phyloP scores from a whole-genome alignment of 2,329 filamentous ascomycete species.

The Nemania serpens region DNA sequence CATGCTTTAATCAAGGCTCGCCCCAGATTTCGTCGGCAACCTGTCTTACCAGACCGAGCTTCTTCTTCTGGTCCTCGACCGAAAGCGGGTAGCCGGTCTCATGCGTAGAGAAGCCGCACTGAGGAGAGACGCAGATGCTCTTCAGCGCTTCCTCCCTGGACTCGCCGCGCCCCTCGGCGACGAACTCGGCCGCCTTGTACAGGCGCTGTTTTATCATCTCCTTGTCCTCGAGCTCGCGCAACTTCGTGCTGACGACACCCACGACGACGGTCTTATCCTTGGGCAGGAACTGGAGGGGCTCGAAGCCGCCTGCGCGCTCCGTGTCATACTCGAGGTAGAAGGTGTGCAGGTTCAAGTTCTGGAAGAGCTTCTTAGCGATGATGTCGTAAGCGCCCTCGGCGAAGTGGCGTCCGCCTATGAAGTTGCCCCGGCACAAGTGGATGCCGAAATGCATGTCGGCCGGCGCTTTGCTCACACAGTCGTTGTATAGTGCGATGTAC shows the following conservation, averaged over 20 bases:
- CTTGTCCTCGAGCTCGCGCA: slow-evolving; percentile 65
- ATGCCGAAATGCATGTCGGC: slow-evolving; percentile 76
- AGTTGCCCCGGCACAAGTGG: slow-evolving; percentile 74
- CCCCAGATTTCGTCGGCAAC: slow-evolving; percentile 76
- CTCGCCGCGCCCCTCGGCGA: slow-evolving; percentile 70
- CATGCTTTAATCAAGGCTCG: slow-evolving; percentile 41
- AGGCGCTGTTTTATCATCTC: slow-evolving; percentile 66
- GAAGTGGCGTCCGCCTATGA: slow-evolving; percentile 68
- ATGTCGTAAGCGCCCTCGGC: slow-evolving; percentile 69
- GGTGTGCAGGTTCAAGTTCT: slow-evolving; percentile 65
- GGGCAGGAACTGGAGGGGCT: slow-evolving; percentile 65
- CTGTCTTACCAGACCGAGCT: slow-evolving; percentile 70
- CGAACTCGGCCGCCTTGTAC: slow-evolving; percentile 65
- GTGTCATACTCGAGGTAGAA: slow-evolving; percentile 75
- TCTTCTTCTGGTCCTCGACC: slow-evolving; percentile 73
- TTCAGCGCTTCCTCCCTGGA: slow-evolving; percentile 69
- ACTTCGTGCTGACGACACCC: slow-evolving; percentile 67
- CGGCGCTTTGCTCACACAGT: slow-evolving; percentile 66
- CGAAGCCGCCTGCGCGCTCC: slow-evolving; percentile 66
- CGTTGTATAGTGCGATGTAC: slow-evolving; percentile 79
- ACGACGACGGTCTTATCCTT: slow-evolving; percentile 66
- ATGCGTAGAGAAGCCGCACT: slow-evolving; percentile 77
- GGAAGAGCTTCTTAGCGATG: slow-evolving; percentile 69
- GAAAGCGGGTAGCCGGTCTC: slow-evolving; percentile 72
- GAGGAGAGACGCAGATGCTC: slow-evolving; percentile 69